Evolutionary conservation across 306 rosid species (phyloP).

Genomic region (Cucumis cinereus): DNA sequence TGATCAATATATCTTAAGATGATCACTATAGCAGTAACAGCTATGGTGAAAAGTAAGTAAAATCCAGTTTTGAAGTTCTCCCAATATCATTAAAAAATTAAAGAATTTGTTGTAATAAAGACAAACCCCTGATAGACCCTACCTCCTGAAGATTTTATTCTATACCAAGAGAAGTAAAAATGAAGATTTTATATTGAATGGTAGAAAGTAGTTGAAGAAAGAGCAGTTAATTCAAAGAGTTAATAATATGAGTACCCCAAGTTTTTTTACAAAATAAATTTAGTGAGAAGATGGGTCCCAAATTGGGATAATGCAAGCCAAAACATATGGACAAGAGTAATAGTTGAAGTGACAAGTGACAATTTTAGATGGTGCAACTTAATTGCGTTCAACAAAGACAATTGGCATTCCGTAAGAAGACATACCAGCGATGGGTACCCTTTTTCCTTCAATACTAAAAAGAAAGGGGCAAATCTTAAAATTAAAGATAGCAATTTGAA

Average conservation of each 20-base stretch:
- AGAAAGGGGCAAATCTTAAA: not conserved
- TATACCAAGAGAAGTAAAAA: not conserved
- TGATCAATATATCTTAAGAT: not conserved
- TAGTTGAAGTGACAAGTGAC: not conserved
- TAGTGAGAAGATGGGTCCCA: conserved; percentile 1
- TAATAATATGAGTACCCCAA: not conserved
- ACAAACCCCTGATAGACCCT: not conserved
- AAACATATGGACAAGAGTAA: not conserved
- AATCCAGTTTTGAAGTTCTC: not conserved
- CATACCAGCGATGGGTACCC: not conserved
- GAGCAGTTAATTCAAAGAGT: not conserved
- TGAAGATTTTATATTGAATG: not conserved
- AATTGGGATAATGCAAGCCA: not conserved
- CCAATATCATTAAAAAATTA: not conserved
- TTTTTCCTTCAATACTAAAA: conserved; percentile 1
- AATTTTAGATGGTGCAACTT: not conserved
- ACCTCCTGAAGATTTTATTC: not conserved
- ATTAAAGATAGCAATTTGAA: not conserved
- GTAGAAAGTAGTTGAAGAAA: not conserved
- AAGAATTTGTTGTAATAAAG: not conserved
- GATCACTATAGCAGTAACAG: not conserved
- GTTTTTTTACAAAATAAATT: not conserved
- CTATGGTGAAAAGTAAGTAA: not conserved
- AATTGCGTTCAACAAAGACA: conserved; percentile 3
- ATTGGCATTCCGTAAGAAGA: conserved; percentile 1